phyloP scores from a whole-genome alignment of 768 basidiomycete species.

The Xerocomellus intermedius region DNA sequence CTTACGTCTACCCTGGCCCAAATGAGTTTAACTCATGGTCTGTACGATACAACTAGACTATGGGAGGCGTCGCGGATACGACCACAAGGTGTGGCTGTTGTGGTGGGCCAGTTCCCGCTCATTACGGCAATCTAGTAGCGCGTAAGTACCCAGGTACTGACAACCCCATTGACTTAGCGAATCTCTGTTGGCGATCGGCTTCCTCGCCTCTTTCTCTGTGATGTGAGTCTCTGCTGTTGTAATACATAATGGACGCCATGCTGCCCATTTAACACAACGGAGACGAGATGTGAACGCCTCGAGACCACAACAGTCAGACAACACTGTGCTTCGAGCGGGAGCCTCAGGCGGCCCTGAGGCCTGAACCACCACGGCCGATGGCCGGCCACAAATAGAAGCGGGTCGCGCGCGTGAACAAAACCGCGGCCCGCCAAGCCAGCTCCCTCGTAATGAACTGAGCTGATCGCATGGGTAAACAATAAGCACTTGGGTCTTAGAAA shows the following conservation, averaged over 20 bases:
- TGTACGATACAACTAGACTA: not conserved
- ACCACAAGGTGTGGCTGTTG: constrained; percentile 14
- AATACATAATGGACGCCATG: constrained; percentile 16
- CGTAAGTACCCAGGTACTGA: constrained; percentile 21
- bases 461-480: constrained; percentile 16
- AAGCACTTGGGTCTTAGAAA: not conserved
- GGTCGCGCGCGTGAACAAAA: constrained; percentile 12
- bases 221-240: not conserved
- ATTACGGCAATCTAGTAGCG: constrained; percentile 28
- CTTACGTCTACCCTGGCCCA: constrained; percentile 18
- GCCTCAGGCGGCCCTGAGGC: constrained; percentile 7
- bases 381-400: constrained; percentile 14
- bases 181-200: constrained; percentile 25
- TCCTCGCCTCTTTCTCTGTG: not conserved
- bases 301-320: not conserved
- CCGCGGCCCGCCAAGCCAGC: constrained; percentile 15
- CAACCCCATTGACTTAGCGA: constrained; percentile 10
- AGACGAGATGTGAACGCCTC: constrained; percentile 1
- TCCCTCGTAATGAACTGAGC: constrained; percentile 23
- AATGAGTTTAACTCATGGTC: not conserved
- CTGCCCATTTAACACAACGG: not conserved
- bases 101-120: constrained; percentile 15
- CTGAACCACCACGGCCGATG: constrained; percentile 6
- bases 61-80: constrained; percentile 7
- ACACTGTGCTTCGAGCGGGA: not conserved